Conservation (phyloP, 2,329 filamentous ascomycete genomes). For the Stagonosporopsis chrysanthemi region DNA sequence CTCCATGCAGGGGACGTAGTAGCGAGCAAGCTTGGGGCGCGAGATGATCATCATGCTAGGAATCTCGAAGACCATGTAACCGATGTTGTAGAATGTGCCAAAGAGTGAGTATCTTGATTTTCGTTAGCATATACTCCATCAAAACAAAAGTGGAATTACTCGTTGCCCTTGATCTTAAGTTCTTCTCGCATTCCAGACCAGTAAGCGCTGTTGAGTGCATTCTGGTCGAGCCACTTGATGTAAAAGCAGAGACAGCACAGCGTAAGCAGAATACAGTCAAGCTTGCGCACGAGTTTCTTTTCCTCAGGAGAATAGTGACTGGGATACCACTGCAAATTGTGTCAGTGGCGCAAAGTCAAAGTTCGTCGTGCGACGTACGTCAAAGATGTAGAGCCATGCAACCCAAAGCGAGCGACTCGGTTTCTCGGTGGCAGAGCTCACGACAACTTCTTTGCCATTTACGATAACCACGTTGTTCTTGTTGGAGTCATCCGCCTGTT, state of each 20-base stretch:
- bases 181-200: conserved; percentile 33
- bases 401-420: conserved; percentile 21
- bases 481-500: conserved; percentile 3
- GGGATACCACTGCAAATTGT: conserved; percentile 24
- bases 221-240: conserved; percentile 35
- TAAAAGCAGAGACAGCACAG: conserved; percentile 34
- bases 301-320: conserved; percentile 30
- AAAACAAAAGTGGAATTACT: conserved; percentile 33
- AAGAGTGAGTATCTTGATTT: conserved; percentile 53
- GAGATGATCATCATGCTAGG: conserved; percentile 46
- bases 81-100: conserved; percentile 53
- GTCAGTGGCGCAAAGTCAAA: not conserved
- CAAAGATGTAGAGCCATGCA: conserved; percentile 33
- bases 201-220: conserved; percentile 29
- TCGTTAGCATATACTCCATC: not conserved
- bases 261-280: conserved; percentile 29
- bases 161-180: conserved; percentile 56
- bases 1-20: conserved; percentile 44
- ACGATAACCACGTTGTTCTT: conserved; percentile 18
- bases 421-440: conserved; percentile 32
- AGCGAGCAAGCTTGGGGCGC: conserved; percentile 41
- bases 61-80: conserved; percentile 45
- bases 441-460: conserved; percentile 25
- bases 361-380: conserved; percentile 6
- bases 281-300: conserved; percentile 29